Evolutionary conservation across 306 rosid species (phyloP).

Genomic region (Rubus parviflorus): DNA sequence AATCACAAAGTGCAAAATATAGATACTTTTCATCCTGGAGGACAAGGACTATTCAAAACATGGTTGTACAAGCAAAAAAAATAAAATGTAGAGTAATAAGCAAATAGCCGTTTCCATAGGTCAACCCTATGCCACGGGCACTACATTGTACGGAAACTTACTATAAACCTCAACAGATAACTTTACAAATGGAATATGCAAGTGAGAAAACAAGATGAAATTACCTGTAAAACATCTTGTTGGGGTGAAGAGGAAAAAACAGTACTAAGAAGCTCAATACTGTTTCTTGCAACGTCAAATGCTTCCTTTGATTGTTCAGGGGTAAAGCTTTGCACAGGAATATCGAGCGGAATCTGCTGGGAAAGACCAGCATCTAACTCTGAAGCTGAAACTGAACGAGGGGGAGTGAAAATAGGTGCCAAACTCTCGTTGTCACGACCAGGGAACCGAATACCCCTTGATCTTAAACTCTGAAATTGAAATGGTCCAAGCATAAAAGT

Average conservation of each 20-base stretch:
- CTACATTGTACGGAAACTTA: background rate
- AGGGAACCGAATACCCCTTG: constrained; percentile 92
- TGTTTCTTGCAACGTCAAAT: constrained; percentile 89
- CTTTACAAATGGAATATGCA: background rate
- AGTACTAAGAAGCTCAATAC: constrained; percentile 87
- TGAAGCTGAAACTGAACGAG: constrained; percentile 55
- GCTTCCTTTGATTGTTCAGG: constrained; percentile 90
- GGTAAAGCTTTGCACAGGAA: constrained; percentile 58
- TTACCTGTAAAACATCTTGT: constrained; percentile 83
- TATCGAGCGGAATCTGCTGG: constrained; percentile 51
- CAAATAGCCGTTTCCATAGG: background rate
- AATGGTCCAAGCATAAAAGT: constrained; percentile 20
- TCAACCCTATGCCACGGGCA: background rate
- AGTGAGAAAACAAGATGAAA: constrained; percentile 14
- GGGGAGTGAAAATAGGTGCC: constrained; percentile 96
- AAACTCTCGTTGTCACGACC: constrained; percentile 95
- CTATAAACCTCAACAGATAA: background rate
- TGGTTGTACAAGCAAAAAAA: background rate
- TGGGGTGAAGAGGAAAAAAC: constrained; percentile 89
- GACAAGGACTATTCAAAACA: background rate
- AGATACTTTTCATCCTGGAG: background rate
- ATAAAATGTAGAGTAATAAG: background rate
- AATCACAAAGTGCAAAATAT: background rate
- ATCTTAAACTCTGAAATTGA: constrained; percentile 74
- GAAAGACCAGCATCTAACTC: constrained; percentile 49